These are phyloP conservation scores for Beauveria sp. DNA, from an alignment of 2,329 filamentous ascomycete genomes.

Conservation along the genomic window DNA sequence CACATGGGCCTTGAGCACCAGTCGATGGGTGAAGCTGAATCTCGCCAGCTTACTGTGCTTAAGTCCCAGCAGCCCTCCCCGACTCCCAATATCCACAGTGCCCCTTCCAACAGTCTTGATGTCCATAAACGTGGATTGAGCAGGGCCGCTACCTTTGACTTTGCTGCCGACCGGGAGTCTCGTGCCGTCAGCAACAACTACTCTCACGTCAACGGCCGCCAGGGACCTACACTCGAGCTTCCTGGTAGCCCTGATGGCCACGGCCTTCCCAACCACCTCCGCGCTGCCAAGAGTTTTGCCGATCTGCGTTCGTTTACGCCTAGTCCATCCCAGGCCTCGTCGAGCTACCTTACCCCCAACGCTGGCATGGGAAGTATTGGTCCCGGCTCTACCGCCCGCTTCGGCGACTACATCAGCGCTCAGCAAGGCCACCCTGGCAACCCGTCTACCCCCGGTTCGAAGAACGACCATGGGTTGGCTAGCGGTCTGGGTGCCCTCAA, in stretches of 20 bases:
- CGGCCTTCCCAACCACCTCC: slow-evolving; percentile 67
- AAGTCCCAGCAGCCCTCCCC: slow-evolving; percentile 52
- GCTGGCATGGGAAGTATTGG: slow-evolving; percentile 49
- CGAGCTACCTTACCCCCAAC: slow-evolving; percentile 57
- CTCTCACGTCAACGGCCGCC: slow-evolving; percentile 63
- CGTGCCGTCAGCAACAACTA: slow-evolving; percentile 60
- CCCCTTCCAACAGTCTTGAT: slow-evolving; percentile 60
- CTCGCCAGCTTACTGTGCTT: slow-evolving; percentile 85
- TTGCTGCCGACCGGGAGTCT: slow-evolving; percentile 72
- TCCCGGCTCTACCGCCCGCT: slow-evolving; percentile 30
- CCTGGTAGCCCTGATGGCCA: slow-evolving; percentile 66
- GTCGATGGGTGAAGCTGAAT: slow-evolving; percentile 80
- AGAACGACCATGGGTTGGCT: slow-evolving; percentile 34
- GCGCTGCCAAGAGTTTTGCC: slow-evolving; percentile 92
- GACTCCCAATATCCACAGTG: slow-evolving; percentile 47
- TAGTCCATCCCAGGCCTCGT: slow-evolving; percentile 77
- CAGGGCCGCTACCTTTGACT: slow-evolving; percentile 95
- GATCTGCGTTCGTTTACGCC: slow-evolving; percentile 92
- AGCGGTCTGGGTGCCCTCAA: slow-evolving; percentile 43
- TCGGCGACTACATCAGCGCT: slow-evolving; percentile 38
- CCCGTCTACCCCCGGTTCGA: slow-evolving; percentile 29
- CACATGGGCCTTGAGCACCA: slow-evolving; percentile 88
- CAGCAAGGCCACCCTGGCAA: slow-evolving; percentile 28
- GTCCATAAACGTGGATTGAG: slow-evolving; percentile 78
- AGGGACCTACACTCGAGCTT: slow-evolving; percentile 78